Evolutionary conservation across 164 flowering plant species (phyloP).

Genomic region (Aristolochia californica): DNA sequence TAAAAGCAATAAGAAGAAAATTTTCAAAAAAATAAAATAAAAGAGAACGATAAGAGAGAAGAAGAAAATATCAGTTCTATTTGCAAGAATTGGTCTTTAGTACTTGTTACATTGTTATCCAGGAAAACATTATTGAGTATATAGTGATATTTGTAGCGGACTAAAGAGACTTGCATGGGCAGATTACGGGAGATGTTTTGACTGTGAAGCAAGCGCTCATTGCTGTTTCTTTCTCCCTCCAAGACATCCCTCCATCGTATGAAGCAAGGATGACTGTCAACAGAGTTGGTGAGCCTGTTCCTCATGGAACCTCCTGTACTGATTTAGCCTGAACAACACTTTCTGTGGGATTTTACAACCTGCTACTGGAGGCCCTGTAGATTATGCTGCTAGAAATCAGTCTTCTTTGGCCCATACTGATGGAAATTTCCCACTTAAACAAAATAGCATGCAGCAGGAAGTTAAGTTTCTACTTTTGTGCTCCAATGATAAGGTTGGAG

Average conservation of each 20-base stretch:
- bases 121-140: neutral
- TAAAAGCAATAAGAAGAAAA: no score
- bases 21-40: no score
- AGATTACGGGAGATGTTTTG: constrained; percentile 62
- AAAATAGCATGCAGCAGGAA: constrained; percentile 28
- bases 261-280: constrained; percentile 22
- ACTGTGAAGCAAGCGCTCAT: constrained; percentile 72
- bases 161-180: constrained; percentile 10
- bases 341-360: constrained; percentile 16
- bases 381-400: constrained; percentile 26
- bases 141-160: neutral
- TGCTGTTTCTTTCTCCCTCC: constrained; percentile 57
- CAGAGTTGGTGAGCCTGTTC: constrained; percentile 14
- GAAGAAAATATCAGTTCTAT: no score
- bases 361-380: constrained; percentile 20
- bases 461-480: constrained; percentile 58
- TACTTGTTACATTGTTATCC: neutral
- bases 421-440: constrained; percentile 16
- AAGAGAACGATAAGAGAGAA: no score
- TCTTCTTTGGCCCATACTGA: constrained; percentile 25
- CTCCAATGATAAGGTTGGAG: constrained; percentile 58
- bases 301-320: constrained; percentile 17
- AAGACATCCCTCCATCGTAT: constrained; percentile 34
- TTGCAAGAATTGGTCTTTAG: no score
- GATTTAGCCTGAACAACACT: constrained; percentile 23